Evolutionary conservation across 1,284 basidiomycete species (phyloP), one percentile per base, ranked within the genome.

Genomic region (Puccinia polysora): DNA sequence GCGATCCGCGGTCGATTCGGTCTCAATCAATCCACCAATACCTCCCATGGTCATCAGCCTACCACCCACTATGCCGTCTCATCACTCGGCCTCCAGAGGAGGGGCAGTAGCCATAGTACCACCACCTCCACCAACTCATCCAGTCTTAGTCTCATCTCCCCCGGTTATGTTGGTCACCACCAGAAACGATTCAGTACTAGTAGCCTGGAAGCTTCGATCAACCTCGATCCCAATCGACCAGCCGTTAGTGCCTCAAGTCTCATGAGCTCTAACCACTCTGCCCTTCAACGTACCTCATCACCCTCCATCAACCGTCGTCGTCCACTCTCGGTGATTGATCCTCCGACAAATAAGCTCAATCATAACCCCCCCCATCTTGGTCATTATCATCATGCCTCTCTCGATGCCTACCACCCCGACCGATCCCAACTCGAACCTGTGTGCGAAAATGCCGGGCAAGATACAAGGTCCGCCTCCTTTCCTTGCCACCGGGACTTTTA

Each of bases 291-390:
- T n/a, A 63, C 25, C 49, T 56, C 69, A n/a, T n/a, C n/a, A n/a
- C n/a, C n/a, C 18, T 63, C 59, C 18, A 32, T 50, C 12, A 23
- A 50, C 36, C 59, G 49, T 18, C 49, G 69, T 38, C 45, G 69
- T 14, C 69, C 69, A 53, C 50, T 71, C 20, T 71, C 69, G n/a
- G 49, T 53, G 14, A 47, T 71, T 25, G 69, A 71, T 62, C 69
- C 69, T 14, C 59, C 59, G 1, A 30, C 59, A 28, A n/a, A n/a
- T n/a, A 65, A 65, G 43, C 32, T 65, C 23, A 65, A 65, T 56
- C 7, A 50, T 23, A 12, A 6, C 45, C 40, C 8, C 18, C 18
- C 18, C 18, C 0, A 28, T 38, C 18, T 15, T 28, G 15, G 32
- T 10, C 18, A 30, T 8, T 28, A 38, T 18, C 32, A n/a, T 30